Evolutionary conservation across 2,329 filamentous ascomycete species (phyloP).

Genomic region (Atkinsonella texensis): DNA sequence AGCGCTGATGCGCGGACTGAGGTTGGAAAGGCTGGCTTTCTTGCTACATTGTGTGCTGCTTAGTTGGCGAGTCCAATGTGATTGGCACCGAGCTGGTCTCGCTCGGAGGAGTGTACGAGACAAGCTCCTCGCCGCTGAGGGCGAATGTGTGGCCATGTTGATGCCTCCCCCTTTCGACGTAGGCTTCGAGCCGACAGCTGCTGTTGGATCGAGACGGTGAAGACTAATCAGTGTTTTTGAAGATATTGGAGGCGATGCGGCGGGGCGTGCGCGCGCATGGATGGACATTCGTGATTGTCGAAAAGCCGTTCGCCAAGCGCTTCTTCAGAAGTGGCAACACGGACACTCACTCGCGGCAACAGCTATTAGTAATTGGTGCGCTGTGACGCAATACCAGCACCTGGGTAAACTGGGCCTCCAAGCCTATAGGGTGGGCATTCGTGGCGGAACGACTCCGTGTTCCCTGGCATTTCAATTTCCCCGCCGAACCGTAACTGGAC

Average conservation of each 20-base stretch:
- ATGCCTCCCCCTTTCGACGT: background rate
- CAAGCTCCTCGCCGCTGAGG: slow-evolving; percentile 13
- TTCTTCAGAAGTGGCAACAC: background rate
- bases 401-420: background rate
- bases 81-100: slow-evolving; percentile 10
- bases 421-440: background rate
- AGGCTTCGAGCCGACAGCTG: background rate
- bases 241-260: background rate
- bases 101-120: slow-evolving; percentile 15
- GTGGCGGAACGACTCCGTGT: background rate
- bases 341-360: background rate
- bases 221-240: background rate
- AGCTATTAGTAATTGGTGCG: slow-evolving; percentile 6
- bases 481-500: background rate
- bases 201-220: background rate
- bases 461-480: background rate
- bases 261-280: too few species aligned
- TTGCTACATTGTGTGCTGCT: slow-evolving; percentile 15
- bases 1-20: background rate
- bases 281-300: background rate
- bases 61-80: slow-evolving; percentile 17
- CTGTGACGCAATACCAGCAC: background rate
- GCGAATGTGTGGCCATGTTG: slow-evolving; percentile 12
- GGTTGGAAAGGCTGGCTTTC: background rate
- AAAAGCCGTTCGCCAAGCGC: background rate